Percentiles rank a stretch among this genome's conserved stretches.
Evolutionary conservation across 176 grass and related monocot genomes (phyloP).

Genomic region (Dendrocalamus sinicus): DNA sequence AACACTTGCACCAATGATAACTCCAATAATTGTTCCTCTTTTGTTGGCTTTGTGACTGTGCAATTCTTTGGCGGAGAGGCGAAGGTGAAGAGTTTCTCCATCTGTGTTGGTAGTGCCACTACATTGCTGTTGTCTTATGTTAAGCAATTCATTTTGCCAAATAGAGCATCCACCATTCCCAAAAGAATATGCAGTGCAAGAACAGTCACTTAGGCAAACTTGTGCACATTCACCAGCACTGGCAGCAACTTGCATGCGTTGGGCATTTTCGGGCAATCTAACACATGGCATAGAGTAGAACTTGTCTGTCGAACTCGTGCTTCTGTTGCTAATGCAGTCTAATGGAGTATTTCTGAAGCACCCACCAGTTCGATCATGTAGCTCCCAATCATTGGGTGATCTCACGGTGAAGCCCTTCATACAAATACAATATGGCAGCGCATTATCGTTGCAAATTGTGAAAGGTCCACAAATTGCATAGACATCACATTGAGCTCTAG

Average conservation of each 20-base stretch:
- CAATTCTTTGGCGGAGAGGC: constrained; percentile 46
- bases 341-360: constrained; percentile 51
- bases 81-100: constrained; percentile 46
- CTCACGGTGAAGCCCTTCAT: constrained; percentile 47
- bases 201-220: constrained; percentile 47
- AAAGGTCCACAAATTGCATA: constrained; percentile 50
- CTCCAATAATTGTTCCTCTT: neutral
- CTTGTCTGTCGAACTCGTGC: constrained; percentile 28
- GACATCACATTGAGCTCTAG: constrained; percentile 43
- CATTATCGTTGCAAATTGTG: constrained; percentile 37
- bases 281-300: constrained; percentile 45
- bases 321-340: constrained; percentile 30
- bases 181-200: constrained; percentile 56
- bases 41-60: neutral
- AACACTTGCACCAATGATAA: constrained; percentile 7
- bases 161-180: constrained; percentile 21
- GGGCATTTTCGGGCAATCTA: constrained; percentile 24
- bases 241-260: neutral
- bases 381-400: constrained; percentile 33
- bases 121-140: constrained; percentile 29
- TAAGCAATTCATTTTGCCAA: constrained; percentile 59
- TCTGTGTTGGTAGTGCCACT: neutral
- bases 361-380: constrained; percentile 42
- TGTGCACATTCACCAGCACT: constrained; percentile 35
- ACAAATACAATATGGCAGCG: constrained; percentile 36